A percentile compares a stretch with the other conserved stretches of the same genome.
phyloP scores from a whole-genome alignment of 78 protist genomes.

The Speleostelium caveatum region DNA sequence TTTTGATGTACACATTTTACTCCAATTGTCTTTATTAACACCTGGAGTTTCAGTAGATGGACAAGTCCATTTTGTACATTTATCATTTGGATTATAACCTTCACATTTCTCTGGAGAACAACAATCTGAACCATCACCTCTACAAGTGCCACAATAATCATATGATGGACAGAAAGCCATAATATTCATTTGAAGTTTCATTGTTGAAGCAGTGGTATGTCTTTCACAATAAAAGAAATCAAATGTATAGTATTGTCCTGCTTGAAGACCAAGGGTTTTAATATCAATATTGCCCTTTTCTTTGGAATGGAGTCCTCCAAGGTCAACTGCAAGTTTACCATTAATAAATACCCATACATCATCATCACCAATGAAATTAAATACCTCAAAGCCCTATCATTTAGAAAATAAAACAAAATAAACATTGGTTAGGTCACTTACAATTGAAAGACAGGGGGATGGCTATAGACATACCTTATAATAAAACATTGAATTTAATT shows the following conservation, averaged over 20 bases:
- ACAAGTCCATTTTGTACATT: not conserved
- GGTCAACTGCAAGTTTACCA: slow-evolving; percentile 9
- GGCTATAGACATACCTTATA: not conserved
- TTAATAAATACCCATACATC: slow-evolving; percentile 47
- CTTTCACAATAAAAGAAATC: not conserved
- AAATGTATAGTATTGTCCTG: not conserved
- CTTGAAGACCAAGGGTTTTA: not conserved
- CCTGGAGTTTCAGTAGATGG: not conserved
- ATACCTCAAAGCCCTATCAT: not conserved
- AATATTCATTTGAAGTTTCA: not conserved
- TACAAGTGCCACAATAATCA: not conserved
- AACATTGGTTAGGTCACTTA: too few relatives aligned
- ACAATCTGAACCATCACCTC: not conserved
- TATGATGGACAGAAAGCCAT: not conserved
- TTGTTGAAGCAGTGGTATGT: not conserved
- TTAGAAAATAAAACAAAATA: too few relatives aligned
- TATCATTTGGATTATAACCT: not conserved
- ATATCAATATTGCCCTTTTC: not conserved
- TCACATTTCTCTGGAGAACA: not conserved
- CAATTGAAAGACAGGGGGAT: slow-evolving; percentile 41
- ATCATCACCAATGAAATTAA: slow-evolving; percentile 8
- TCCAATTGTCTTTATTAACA: not conserved
- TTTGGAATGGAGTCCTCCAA: slow-evolving; percentile 22
- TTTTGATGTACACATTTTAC: not conserved
- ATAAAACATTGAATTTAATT: not conserved